Base-by-base conservation (phyloP, 768 basidiomycete species). In the Mycena indigotica region DNA sequence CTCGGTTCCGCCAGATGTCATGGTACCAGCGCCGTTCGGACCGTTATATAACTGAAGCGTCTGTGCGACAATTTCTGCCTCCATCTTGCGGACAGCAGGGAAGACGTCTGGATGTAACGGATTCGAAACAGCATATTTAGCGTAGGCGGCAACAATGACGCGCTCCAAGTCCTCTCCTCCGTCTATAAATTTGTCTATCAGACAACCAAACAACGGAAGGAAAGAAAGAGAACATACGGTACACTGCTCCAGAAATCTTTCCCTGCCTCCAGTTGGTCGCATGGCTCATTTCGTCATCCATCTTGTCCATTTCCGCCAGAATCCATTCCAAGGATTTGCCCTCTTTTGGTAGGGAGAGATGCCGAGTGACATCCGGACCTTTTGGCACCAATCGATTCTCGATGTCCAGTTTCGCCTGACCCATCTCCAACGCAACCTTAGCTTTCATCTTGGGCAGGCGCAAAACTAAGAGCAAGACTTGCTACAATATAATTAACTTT, bases 1-100 rank as follows among this genome's bases (percentile, higher is more conserved):
- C 70, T 99, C 96, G 0, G 96, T 99, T 5, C 96, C 96, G 15
- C 96, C 96, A 0, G 89, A 89, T 1, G 96, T 99, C 72, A 95
- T 98, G 5, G 87, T 87, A 13, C 96, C 96, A 12, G 93, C 92
- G 16, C 93, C 93, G 49, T 82, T 75, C 1, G 93, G 89, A 61
- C 88, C 87, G 67, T 92, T 87, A 76, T 89, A 98, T 79, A 95
- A 78, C 56, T 82, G 81, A 46, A 96, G 77, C 59, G 87, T 90
- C 89, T 94, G 94, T 10, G 90, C 79, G 41, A 95, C 93, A 25
- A 95, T 83, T 67, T 98, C 95, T 16, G 94, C 91, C 67, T 99
- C 96, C 96, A 99, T 99, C 75, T 96, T 95, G 48, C 96, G 82
- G 12, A 97, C 75, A 0, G 91, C 88, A 1, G 95, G 95, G 73